Evolutionary conservation across 192 early-diverging fungal species (phyloP), one percentile per base, ranked within the genome.

Genomic region (Polychytrium aggregatum): DNA sequence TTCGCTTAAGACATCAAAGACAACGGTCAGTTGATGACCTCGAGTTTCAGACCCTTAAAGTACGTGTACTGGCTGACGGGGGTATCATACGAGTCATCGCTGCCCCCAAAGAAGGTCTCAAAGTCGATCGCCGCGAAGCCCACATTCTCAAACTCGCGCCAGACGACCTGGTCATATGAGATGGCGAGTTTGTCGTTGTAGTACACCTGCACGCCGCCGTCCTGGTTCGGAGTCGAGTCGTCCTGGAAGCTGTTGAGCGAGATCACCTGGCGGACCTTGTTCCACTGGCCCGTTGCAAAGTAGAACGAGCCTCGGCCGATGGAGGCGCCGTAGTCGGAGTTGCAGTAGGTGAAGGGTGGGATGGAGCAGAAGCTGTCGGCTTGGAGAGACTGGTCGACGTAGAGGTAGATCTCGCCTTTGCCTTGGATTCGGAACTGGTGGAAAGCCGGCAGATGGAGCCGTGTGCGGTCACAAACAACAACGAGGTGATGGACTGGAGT

Each of bases 361-460:
- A 62, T 51, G 4, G 44, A 37, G 43, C 59, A 71, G 18, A 63
- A 38, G 18, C 40, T 22, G 24, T 42, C 5, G 40, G 24, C 25
- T 43, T 58, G 61, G 0, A 37, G 35, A 16, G 24, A 10, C 21
- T 38, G 45, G 24, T 59, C 31, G 0, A 60, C 57, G 40, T 65
- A 79, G 1, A 77, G 52, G 52, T 80, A 80, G 21, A 69, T 55
- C 44, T 80, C 77, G 14, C 68, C 77, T 9, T 39, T 25, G 5
- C 73, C 73, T 17, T 68, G 28, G 1, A 50, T 56, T 3, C 77
- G 64, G 60, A 68, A 80, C 72, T 56, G 40, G n/a, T 17, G 10
- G 31, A 38, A n/a, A n/a, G n/a, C n/a, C n/a, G n/a, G n/a, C n/a
- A n/a, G n/a, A n/a, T n/a, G 17, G 30, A 17, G 0, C 64, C 72